phyloP scores from a whole-genome alignment of 371 early-diverging fungal genomes.

The Actinomucor elegans region DNA sequence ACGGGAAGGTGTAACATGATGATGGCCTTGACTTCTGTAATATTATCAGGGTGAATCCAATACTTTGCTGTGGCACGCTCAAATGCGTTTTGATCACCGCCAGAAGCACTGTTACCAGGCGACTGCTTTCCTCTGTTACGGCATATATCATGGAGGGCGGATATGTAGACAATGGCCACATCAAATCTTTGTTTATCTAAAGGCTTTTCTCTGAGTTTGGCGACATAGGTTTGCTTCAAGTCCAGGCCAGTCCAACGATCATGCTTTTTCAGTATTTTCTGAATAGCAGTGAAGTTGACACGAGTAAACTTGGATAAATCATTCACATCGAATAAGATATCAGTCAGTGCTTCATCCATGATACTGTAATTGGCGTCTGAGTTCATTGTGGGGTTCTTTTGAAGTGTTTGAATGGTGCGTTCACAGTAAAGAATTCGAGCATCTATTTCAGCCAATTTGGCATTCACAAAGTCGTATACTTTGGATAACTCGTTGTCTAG shows the following conservation, averaged over 20 bases:
- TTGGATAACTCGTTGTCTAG: slow-evolving; percentile 86
- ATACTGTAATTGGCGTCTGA: slow-evolving; percentile 53
- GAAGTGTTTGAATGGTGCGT: slow-evolving; percentile 20
- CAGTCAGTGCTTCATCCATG: slow-evolving; percentile 31
- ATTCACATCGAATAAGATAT: slow-evolving; percentile 67
- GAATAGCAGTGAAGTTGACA: slow-evolving; percentile 90
- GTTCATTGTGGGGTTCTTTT: slow-evolving; percentile 21
- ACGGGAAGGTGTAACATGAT: slow-evolving; percentile 94
- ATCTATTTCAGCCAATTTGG: slow-evolving; percentile 81
- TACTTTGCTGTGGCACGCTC: slow-evolving; percentile 56
- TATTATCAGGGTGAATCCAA: slow-evolving; percentile 97
- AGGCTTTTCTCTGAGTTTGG: slow-evolving; percentile 21
- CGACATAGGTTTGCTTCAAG: slow-evolving; percentile 18
- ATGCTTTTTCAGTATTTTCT: slow-evolving; percentile 95
- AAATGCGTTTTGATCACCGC: slow-evolving; percentile 27
- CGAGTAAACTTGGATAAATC: slow-evolving; percentile 89
- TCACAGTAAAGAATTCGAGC: slow-evolving; percentile 76
- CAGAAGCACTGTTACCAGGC: slow-evolving; percentile 26
- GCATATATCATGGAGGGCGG: slow-evolving; percentile 29
- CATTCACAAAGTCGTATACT: slow-evolving; percentile 48
- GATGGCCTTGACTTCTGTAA: slow-evolving; percentile 88
- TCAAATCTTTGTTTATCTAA: slow-evolving; percentile 32
- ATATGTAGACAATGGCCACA: slow-evolving; percentile 25
- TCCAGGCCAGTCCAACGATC: slow-evolving; percentile 51
- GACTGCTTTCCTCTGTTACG: slow-evolving; percentile 17